Evolutionary conservation across 176 grass and related monocot genomes (phyloP).

Genomic region (Triticum dicoccoides): DNA sequence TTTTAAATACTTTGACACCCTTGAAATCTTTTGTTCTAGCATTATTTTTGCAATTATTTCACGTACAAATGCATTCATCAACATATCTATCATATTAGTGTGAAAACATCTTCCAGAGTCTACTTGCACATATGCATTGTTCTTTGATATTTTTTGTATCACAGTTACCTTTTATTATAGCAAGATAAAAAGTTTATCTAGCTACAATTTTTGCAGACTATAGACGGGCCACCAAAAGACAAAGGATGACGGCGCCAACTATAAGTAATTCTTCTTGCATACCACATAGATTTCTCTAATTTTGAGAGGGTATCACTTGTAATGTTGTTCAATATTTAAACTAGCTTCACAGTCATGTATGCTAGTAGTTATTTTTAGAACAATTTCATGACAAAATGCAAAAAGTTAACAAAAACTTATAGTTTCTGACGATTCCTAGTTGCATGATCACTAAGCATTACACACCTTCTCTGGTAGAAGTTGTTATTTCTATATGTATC

Average conservation of each 20-base stretch:
- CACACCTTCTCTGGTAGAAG: neutral
- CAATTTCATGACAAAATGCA: no score
- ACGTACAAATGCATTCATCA: neutral
- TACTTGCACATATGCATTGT: neutral
- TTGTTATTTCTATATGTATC: neutral
- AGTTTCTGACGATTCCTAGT: neutral
- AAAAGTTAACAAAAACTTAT: no score
- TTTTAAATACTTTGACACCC: no score
- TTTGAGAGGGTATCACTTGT: neutral
- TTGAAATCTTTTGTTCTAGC: no score
- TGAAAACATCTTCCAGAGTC: neutral
- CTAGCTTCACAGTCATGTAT: neutral
- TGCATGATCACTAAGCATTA: neutral
- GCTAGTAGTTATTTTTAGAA: no score
- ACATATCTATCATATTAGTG: neutral
- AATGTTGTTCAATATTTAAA: neutral
- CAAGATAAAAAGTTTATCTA: neutral
- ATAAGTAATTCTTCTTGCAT: neutral
- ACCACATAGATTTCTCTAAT: neutral
- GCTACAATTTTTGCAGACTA: neutral
- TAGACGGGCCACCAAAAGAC: neutral
- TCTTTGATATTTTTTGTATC: neutral
- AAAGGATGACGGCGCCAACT: neutral
- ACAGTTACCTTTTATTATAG: neutral
- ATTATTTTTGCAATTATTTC: neutral